Evolutionary conservation across 345 rosid species (phyloP), one percentile per base, ranked within the genome.

Genomic region (Laguncularia racemosa): DNA sequence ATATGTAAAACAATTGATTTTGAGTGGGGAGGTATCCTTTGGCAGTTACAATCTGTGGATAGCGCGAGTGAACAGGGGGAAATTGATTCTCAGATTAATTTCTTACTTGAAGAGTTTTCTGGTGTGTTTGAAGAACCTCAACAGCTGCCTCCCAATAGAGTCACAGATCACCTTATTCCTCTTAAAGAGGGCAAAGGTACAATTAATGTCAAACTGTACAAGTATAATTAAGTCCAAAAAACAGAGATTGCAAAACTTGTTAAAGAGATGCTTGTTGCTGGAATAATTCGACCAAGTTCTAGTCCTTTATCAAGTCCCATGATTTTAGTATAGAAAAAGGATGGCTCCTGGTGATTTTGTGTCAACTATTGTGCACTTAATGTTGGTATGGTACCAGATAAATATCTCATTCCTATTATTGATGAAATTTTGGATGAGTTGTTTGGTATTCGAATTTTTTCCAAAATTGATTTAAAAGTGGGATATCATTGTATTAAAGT

Each of bases 401-500:
- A 17, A 16, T 59, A 15, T 12, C 52, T n/a, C 2, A 59, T 48
- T 1, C 14, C 23, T 0, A 28, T 11, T 0, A 23, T 59, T 12
- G 46, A 59, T 28, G 62, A 59, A 28, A 1, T 48, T 0, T 6
- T 59, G 8, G 62, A 48, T n/a, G 54, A 59, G 15, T 16, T 59
- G 3, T 3, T 15, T 23, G 28, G 28, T 23, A 6, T 6, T 2
- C 5, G 1, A 23, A 23, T 23, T 23, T 23, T 23, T 6, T 23
- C 28, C 28, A 23, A 23, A 23, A 23, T 23, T 23, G 28, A 23
- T 6, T 6, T 23, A 23, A 3, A 4, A 2, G 26, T 23, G 0
- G n/a, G 26, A 0, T 59, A 59, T 14, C 62, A 59, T 16, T 46
- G 48, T 17, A 48, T 48, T 48, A 4, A 4, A 1, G 18, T 59